phyloP scores from a whole-genome alignment of 345 rosid species.

The Cardamine resedifolia region DNA sequence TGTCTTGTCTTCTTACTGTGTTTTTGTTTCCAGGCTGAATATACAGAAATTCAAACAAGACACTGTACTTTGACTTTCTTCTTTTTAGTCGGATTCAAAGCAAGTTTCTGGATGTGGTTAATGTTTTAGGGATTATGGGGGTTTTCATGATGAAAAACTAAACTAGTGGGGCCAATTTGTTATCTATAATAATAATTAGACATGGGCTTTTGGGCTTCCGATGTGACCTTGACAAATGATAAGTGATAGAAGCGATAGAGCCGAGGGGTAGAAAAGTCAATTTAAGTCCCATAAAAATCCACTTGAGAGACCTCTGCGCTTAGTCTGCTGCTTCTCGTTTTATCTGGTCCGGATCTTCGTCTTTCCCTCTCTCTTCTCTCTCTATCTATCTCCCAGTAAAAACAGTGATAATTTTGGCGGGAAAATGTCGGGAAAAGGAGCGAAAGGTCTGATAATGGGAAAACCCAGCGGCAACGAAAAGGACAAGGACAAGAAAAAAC shows the following conservation, averaged over 20 bases:
- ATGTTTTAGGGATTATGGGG: neutral
- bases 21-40: constrained; percentile 3
- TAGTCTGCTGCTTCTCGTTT: neutral
- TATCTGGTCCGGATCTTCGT: constrained; percentile 7
- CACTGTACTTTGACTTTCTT: neutral
- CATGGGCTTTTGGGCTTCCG: constrained; percentile 6
- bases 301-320: neutral
- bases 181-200: neutral
- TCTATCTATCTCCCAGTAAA: neutral
- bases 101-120: neutral
- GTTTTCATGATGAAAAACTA: neutral
- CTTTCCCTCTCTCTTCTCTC: neutral
- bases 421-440: constrained; percentile 86
- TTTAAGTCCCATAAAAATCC: neutral
- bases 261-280: constrained; percentile 14
- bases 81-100: neutral
- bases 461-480: constrained; percentile 57
- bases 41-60: constrained; percentile 5
- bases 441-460: constrained; percentile 70
- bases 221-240: neutral
- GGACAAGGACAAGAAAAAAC: constrained; percentile 73
- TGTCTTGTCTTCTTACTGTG: neutral
- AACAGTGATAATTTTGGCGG: constrained; percentile 22
- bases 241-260: neutral
- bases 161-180: neutral